phyloP scores from a whole-genome alignment of 805 yeast genomes.

The Yamadazyma kitorensis region DNA sequence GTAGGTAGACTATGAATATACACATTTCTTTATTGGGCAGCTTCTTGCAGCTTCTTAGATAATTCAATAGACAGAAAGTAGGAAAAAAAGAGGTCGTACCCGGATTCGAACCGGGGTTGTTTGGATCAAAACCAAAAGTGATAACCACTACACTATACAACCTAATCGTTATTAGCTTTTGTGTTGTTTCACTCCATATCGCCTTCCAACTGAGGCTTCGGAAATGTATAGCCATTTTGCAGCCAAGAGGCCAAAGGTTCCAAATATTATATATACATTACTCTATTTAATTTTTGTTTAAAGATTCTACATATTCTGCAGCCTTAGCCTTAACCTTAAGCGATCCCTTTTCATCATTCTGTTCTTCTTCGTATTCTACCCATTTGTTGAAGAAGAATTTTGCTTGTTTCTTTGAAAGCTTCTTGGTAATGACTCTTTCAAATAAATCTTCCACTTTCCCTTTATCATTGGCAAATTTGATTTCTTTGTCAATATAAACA shows the following conservation, averaged over 20 bases:
- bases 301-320: constrained; percentile 59
- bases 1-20: neutral
- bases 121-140: constrained; percentile 80
- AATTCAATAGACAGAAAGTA: neutral
- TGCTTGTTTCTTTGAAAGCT: constrained; percentile 83
- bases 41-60: too few relatives aligned
- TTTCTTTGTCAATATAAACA: constrained; percentile 91
- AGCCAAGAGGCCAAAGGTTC: too few relatives aligned
- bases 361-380: constrained; percentile 74
- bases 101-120: constrained; percentile 85
- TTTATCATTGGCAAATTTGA: constrained; percentile 60
- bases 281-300: constrained; percentile 7
- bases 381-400: constrained; percentile 93
- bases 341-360: constrained; percentile 63
- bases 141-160: constrained; percentile 69
- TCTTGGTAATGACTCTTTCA: constrained; percentile 70
- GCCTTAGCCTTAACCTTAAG: constrained; percentile 92
- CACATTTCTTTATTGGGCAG: neutral
- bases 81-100: constrained; percentile 28
- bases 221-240: too few relatives aligned
- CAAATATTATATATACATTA: constrained; percentile 3
- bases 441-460: constrained; percentile 72
- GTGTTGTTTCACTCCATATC: too few relatives aligned
- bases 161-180: constrained; percentile 1
- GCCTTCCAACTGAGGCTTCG: too few relatives aligned